Evolutionary conservation across 495 filamentous ascomycete species (phyloP), one percentile per base, ranked within the genome.

Genomic region (Penicillium canariense): DNA sequence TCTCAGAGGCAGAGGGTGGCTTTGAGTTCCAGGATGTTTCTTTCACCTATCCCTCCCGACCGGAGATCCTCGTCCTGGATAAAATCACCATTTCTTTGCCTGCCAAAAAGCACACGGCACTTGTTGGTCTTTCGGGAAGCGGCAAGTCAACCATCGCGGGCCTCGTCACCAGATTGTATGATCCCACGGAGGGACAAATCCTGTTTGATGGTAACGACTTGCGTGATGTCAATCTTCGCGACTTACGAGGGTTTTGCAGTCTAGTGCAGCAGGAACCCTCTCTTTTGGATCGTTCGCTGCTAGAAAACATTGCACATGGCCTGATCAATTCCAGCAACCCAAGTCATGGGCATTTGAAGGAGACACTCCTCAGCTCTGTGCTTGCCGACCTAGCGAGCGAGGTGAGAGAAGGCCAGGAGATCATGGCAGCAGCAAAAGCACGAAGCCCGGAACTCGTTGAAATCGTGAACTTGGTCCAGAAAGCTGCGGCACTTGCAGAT

Each of bases 81-180:
- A 61, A 80, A n/a, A 60, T 87, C 20, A 74, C 68, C 38, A 53
- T 87, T 6, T 68, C 62, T 0, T 75, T 89, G 12, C 77, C 79
- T 8, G 73, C 80, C 2, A 79, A 78, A 35, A 81, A 84, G 54
- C 72, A 77, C 31, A 86, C 86, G 1, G 86, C 84, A 1, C 77
- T 90, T 35, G 84, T 89, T 6, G 87, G 87, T 14, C 68, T 84
- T 10, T 87, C 85, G 12, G 87, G 87, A 18, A 83, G 81, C 53
- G 87, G 87, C n/a, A 90, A 90, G 59, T 87, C 84, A 3, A 89
- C 86, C 6, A 73, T 88, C 26, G 79, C 79, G 0, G 76, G 77
- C 8, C 63, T 88, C 9, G 56, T 84, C 2, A 75, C 77, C 17
- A 70, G 84, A 10, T 64, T 86, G 42, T 78, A 78, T 51, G 76